Evolutionary conservation across 192 early-diverging fungal species (phyloP).

Genomic region (Piromyces finnis): DNA sequence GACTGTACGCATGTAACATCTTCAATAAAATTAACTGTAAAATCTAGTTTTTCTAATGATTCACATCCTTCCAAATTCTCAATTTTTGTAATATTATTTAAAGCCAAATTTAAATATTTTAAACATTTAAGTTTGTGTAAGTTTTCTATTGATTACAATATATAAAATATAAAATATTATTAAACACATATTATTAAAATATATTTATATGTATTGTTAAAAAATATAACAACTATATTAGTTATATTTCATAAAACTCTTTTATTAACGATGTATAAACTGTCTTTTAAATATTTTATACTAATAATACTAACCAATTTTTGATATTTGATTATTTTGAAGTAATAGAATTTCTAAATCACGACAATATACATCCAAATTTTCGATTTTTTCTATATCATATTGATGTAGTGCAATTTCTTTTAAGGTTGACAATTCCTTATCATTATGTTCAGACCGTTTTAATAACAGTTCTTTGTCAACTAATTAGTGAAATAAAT

Average conservation of each 20-base stretch:
- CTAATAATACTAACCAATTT: too few relatives aligned
- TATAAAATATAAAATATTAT: too few relatives aligned
- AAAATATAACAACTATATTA: not conserved
- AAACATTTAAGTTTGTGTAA: conserved; percentile 32
- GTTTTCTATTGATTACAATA: conserved; percentile 26
- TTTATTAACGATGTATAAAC: too few relatives aligned
- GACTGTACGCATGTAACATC: conserved; percentile 21
- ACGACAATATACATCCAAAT: conserved; percentile 34
- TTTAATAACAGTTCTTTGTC: conserved; percentile 22
- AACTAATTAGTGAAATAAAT: conserved; percentile 4
- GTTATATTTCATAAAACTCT: too few relatives aligned
- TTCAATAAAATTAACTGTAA: conserved; percentile 41
- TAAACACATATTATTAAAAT: not conserved
- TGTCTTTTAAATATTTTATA: too few relatives aligned
- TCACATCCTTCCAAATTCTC: conserved; percentile 41
- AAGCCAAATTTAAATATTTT: conserved; percentile 30
- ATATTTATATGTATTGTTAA: not conserved
- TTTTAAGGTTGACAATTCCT: conserved; percentile 27
- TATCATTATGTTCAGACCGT: conserved; percentile 41
- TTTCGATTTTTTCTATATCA: conserved; percentile 45
- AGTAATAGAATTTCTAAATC: conserved; percentile 32
- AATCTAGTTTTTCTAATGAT: conserved; percentile 26
- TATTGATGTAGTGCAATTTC: conserved; percentile 42
- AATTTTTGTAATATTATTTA: conserved; percentile 34
- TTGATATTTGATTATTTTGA: conserved; percentile 36